A percentile compares a stretch with the other conserved stretches of the same genome.
These are phyloP conservation scores for Tephrocybe sp. DNA, from an alignment of 768 basidiomycete species.

Conservation along the genomic window DNA sequence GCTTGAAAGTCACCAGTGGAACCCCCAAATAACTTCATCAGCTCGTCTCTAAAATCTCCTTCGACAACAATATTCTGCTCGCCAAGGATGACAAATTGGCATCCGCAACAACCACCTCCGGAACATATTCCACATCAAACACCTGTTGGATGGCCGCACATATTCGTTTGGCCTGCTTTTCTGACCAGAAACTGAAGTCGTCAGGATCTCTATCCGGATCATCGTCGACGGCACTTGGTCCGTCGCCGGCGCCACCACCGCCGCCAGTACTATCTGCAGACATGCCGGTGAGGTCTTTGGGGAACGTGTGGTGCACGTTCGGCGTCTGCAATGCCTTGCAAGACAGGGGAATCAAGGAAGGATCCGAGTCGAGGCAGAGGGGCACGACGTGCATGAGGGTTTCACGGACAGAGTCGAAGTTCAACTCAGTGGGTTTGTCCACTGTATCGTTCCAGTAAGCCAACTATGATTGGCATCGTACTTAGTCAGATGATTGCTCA, in stretches of 20 bases:
- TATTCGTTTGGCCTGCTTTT: slow-evolving; percentile 88
- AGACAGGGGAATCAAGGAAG: slow-evolving; percentile 73
- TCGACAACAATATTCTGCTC: slow-evolving; percentile 80
- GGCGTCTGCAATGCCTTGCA: slow-evolving; percentile 43
- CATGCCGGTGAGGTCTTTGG: not conserved
- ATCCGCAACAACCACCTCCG: slow-evolving; percentile 90
- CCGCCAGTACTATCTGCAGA: not conserved
- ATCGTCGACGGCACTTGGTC: slow-evolving; percentile 5
- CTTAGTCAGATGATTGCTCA: slow-evolving; percentile 35
- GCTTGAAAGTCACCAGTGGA: no score
- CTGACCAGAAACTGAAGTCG: slow-evolving; percentile 94
- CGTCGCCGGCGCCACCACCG: not conserved
- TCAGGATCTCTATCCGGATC: slow-evolving; percentile 66
- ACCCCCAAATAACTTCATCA: no score
- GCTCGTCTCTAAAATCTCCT: slow-evolving; percentile 47
- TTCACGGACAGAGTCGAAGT: slow-evolving; percentile 64
- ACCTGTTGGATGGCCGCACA: slow-evolving; percentile 74
- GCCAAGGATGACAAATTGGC: slow-evolving; percentile 88
- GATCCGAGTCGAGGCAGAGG: slow-evolving; percentile 85
- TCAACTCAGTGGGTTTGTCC: slow-evolving; percentile 61
- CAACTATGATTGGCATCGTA: not conserved
- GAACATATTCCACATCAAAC: slow-evolving; percentile 86
- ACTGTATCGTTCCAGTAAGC: slow-evolving; percentile 42
- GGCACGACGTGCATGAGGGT: slow-evolving; percentile 77
- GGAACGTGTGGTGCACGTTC: not conserved